phyloP scores from a whole-genome alignment of 345 rosid species.

The Moricandia arvensis region DNA sequence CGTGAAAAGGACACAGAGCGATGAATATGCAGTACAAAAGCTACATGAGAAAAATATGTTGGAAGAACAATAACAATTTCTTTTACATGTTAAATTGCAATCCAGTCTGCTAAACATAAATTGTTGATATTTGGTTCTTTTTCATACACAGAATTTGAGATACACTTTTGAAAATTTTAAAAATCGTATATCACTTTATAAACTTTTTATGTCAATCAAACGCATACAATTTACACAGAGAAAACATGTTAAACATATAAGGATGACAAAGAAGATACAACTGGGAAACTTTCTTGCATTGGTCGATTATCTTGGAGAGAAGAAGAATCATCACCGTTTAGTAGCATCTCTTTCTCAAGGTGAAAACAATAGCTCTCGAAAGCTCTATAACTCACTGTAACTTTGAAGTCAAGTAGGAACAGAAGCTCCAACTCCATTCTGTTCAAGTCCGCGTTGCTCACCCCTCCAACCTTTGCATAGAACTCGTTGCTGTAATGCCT shows the following conservation, averaged over 20 bases:
- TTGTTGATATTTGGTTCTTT: no score
- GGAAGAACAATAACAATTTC: neutral
- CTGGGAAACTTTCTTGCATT: neutral
- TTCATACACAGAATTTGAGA: no score
- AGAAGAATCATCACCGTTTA: constrained; percentile 26
- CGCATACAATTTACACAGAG: neutral
- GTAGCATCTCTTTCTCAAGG: constrained; percentile 60
- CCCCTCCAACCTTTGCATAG: constrained; percentile 86
- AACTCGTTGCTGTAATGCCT: constrained; percentile 79
- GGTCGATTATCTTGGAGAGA: neutral
- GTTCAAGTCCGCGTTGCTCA: constrained; percentile 77
- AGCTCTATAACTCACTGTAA: constrained; percentile 52
- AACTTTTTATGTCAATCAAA: constrained; percentile 17
- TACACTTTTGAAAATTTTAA: no score
- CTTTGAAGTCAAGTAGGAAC: constrained; percentile 69
- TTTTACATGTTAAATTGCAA: no score
- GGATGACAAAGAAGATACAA: constrained; percentile 9
- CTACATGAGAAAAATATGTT: neutral
- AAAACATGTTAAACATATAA: neutral
- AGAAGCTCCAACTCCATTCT: constrained; percentile 76
- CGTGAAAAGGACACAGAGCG: neutral
- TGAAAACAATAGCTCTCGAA: constrained; percentile 78
- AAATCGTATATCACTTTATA: neutral
- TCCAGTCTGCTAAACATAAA: no score
- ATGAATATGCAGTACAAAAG: neutral